Conservation (phyloP, 768 basidiomycete species). For the Boletus reticuloceps region DNA sequence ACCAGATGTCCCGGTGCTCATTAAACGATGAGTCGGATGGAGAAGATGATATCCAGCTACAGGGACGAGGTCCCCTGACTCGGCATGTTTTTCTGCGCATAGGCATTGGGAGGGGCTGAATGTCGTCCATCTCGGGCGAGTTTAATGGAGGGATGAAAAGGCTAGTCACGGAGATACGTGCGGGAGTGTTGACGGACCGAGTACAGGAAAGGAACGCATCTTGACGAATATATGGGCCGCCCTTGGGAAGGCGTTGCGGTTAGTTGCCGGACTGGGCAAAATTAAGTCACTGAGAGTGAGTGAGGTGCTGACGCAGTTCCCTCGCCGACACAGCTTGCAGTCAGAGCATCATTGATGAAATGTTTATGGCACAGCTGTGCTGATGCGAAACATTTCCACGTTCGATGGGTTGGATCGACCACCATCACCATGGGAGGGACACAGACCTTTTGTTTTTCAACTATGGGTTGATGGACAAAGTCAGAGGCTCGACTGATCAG, state of each 20-base stretch:
- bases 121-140: slow-evolving; percentile 11
- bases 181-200: slow-evolving; percentile 4
- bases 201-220: slow-evolving; percentile 11
- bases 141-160: not conserved
- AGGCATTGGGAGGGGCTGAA: slow-evolving; percentile 3
- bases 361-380: not conserved
- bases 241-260: not conserved
- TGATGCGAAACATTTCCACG: slow-evolving; percentile 5
- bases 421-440: too few relatives aligned
- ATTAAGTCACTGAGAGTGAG: not conserved
- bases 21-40: slow-evolving; percentile 11
- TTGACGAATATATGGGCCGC: slow-evolving; percentile 16
- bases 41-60: slow-evolving; percentile 20
- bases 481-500: too few relatives aligned
- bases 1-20: slow-evolving; percentile 17
- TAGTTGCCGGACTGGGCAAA: slow-evolving; percentile 2
- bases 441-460: too few relatives aligned
- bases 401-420: too few relatives aligned
- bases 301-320: slow-evolving; percentile 1
- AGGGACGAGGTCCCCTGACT: slow-evolving; percentile 31
- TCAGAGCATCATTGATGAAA: slow-evolving; percentile 13
- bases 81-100: slow-evolving; percentile 11
- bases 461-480: too few relatives aligned
- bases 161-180: not conserved
- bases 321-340: slow-evolving; percentile 15